Evolutionary conservation across 129 eudicot species (phyloP).

Genomic region (Ambrosia trifida): DNA sequence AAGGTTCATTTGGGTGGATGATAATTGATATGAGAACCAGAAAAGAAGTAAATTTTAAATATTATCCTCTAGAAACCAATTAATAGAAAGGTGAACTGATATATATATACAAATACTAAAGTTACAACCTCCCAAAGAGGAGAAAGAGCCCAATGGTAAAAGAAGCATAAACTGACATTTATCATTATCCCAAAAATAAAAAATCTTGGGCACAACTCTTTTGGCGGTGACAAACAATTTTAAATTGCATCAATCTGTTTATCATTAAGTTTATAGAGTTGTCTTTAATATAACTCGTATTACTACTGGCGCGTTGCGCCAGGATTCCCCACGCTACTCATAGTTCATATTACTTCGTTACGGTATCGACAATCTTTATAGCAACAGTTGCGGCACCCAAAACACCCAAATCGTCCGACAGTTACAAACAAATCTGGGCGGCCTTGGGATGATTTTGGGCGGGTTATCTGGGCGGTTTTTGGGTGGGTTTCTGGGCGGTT

Average conservation of each 20-base stretch:
- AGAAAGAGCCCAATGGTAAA: constrained; percentile 1
- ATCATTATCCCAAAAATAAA: constrained; percentile 31
- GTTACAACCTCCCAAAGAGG: constrained; percentile 29
- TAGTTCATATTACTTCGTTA: too few species aligned
- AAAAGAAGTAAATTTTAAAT: constrained; percentile 32
- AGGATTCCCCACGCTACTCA: too few species aligned
- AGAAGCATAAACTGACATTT: constrained; percentile 30
- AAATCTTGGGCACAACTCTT: constrained; percentile 28
- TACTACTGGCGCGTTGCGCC: too few species aligned
- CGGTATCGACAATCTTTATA: too few species aligned
- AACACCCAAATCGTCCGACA: too few species aligned
- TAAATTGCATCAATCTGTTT: constrained; percentile 11
- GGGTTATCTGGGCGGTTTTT: too few species aligned
- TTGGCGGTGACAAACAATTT: constrained; percentile 32
- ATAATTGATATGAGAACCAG: constrained; percentile 1
- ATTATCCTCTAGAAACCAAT: constrained; percentile 32
- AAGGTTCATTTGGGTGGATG: constrained; percentile 27
- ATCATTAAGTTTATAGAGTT: not conserved
- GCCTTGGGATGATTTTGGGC: too few species aligned
- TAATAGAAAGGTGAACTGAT: constrained; percentile 27
- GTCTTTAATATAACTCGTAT: too few species aligned
- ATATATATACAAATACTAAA: constrained; percentile 16
- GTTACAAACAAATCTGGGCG: too few species aligned
- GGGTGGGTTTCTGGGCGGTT: too few species aligned
- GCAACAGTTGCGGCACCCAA: too few species aligned